These are phyloP conservation scores for Allium cepa DNA, from an alignment of 106 monocot species.

Conservation along the genomic window DNA sequence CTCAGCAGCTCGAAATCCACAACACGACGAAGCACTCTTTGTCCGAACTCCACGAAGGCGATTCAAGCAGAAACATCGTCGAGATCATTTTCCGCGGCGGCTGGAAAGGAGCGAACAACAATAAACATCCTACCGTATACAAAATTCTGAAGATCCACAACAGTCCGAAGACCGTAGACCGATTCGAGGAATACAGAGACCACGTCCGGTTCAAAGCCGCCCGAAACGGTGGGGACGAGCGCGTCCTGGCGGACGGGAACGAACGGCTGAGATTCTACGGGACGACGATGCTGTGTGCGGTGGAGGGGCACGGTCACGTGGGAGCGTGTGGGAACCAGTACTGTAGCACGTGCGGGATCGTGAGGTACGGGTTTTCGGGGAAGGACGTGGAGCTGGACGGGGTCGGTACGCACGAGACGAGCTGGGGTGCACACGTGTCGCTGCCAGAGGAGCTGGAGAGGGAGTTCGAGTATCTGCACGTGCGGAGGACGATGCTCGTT, in stretches of 20 bases:
- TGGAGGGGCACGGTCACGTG: slow-evolving; percentile 1
- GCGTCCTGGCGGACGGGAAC: slow-evolving; percentile 68
- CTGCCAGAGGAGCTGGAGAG: slow-evolving; percentile 50
- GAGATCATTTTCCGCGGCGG: slow-evolving; percentile 55
- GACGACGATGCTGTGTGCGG: slow-evolving; percentile 40
- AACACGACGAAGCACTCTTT: slow-evolving; percentile 7
- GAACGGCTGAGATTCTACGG: slow-evolving; percentile 67
- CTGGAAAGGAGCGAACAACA: slow-evolving; percentile 24
- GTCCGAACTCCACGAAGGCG: slow-evolving; percentile 40
- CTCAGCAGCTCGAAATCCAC: neutral
- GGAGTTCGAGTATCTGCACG: slow-evolving; percentile 39
- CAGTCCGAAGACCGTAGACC: slow-evolving; percentile 25
- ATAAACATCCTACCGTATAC: slow-evolving; percentile 12
- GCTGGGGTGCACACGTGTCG: slow-evolving; percentile 48
- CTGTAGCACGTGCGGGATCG: slow-evolving; percentile 51
- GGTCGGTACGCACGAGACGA: slow-evolving; percentile 39
- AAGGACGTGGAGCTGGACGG: slow-evolving; percentile 43
- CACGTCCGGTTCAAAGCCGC: slow-evolving; percentile 37
- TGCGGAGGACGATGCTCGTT: slow-evolving; percentile 47
- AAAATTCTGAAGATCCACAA: slow-evolving; percentile 58
- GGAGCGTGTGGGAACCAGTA: slow-evolving; percentile 35
- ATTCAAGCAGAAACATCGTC: slow-evolving; percentile 54
- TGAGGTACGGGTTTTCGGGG: slow-evolving; percentile 43
- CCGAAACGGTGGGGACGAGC: slow-evolving; percentile 17
- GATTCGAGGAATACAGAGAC: slow-evolving; percentile 69